These are phyloP conservation scores for Fraxinus greggii DNA, from an alignment of 305 asterid genomes.

Conservation along the genomic window DNA sequence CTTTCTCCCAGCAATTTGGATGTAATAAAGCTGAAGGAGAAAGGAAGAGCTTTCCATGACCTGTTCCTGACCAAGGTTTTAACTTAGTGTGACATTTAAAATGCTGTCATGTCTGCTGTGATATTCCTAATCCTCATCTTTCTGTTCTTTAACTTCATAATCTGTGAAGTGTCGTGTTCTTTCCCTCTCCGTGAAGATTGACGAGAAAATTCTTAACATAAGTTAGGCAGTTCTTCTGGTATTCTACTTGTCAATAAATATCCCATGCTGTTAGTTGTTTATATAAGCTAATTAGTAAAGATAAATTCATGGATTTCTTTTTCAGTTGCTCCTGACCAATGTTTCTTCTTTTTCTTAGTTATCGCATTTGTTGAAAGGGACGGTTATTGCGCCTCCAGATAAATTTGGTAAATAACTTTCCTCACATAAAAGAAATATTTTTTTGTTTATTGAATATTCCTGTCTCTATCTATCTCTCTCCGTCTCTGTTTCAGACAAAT, in stretches of 20 bases:
- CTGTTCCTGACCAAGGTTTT: conserved; percentile 87
- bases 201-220: not conserved
- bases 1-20: conserved; percentile 69
- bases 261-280: not conserved
- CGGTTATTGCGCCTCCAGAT: conserved; percentile 97
- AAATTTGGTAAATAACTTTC: conserved; percentile 67
- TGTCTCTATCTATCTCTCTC: conserved; percentile 5
- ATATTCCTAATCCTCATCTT: not conserved
- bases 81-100: not conserved
- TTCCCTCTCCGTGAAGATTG: not conserved
- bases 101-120: not conserved
- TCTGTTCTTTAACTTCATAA: not conserved
- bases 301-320: not conserved
- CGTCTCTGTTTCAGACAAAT: not conserved
- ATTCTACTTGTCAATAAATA: conserved; percentile 17
- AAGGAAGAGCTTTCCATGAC: conserved; percentile 84
- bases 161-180: not conserved
- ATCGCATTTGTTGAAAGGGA: conserved; percentile 90
- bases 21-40: conserved; percentile 88
- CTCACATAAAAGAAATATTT: not conserved
- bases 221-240: conserved; percentile 3
- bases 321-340: conserved; percentile 31
- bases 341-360: conserved; percentile 51
- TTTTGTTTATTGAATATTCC: conserved; percentile 16
- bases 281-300: conserved; percentile 5